Percentiles rank a stretch among this genome's conserved stretches.
These are phyloP conservation scores for Xylaria sp. DNA, from an alignment of 2,329 filamentous ascomycete species.

Conservation along the genomic window DNA sequence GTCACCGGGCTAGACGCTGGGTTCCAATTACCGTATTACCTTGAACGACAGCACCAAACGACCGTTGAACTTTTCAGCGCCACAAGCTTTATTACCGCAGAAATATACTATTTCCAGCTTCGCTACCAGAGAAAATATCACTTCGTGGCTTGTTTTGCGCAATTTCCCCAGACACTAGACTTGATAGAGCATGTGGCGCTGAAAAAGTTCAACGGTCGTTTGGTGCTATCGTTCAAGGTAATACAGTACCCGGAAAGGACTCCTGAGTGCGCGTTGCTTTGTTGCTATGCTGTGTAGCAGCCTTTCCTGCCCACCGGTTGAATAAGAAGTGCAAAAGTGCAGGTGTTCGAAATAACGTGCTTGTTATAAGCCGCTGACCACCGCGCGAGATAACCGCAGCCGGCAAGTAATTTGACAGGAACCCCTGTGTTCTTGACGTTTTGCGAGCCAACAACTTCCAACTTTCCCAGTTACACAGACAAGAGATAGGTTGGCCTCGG, in stretches of 20 bases:
- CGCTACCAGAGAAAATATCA: too few relatives aligned
- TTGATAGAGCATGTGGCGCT: too few relatives aligned
- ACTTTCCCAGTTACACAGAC: not conserved
- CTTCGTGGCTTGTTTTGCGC: too few relatives aligned
- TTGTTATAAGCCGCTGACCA: conserved; percentile 9
- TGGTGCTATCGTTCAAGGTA: too few relatives aligned
- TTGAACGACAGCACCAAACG: too few relatives aligned
- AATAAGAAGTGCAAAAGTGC: conserved; percentile 10
- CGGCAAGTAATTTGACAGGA: conserved; percentile 3
- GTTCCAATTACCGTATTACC: not conserved
- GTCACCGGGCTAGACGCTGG: not conserved
- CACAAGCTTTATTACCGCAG: too few relatives aligned
- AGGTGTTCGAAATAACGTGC: not conserved
- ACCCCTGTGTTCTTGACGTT: not conserved
- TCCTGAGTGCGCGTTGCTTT: conserved; percentile 8
- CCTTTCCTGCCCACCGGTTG: not conserved
- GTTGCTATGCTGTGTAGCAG: conserved; percentile 15
- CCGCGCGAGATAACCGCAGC: not conserved
- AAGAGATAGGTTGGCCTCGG: not conserved
- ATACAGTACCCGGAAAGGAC: too few relatives aligned
- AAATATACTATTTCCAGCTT: too few relatives aligned
- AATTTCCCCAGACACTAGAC: too few relatives aligned
- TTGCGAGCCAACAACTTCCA: not conserved
- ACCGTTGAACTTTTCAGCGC: too few relatives aligned
- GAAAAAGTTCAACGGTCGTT: too few relatives aligned